Evolutionary conservation across 2,329 filamentous ascomycete genomes (phyloP), one percentile per base, ranked within the genome.

Genomic region (Calonectria pseudoreteaudii): DNA sequence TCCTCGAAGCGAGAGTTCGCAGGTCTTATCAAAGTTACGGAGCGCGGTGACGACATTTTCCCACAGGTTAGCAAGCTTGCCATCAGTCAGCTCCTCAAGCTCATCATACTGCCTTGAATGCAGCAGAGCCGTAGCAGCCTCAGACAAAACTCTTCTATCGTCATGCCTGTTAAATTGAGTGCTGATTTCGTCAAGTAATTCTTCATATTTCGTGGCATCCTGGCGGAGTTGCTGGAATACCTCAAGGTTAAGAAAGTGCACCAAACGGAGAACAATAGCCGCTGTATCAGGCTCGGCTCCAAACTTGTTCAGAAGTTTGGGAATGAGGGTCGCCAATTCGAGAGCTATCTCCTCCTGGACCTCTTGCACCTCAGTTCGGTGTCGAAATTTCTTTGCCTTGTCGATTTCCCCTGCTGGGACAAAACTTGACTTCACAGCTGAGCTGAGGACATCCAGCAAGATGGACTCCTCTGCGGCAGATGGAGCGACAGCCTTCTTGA

Each of bases 161-260:
- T 94, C 94, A 81, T 99, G 97, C n/a, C 95, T 92, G 79, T 94
- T 92, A 85, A 99, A 98, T 80, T 99, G 97, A 72, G 95, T 95
- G 83, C 94, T 95, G 79, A 98, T 95, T 80, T 98, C 96, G 78
- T 98, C 95, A 1, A 99, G 88, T 36, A 98, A 87, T 28, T 93
- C 92, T 9, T 93, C 91, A 81, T 97, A 98, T 2, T 92, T 93
- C 2, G 93, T 93, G 0, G 95, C 92, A 77, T 97, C 95, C 82
- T 98, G 95, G 66, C 96, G 93, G 47, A 98, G 87, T 80, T 98
- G 94, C 81, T 96, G 93, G 81, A 98, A 97, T 28, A 96, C 91
- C 50, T 96, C 94, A 1, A 98, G 89, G 77, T 98, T 94, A 28
- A 99, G 91, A 49, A 94, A 91, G 81, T 96, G 95, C 82, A 97